phyloP scores from a whole-genome alignment of 108 stramenopile species.

The Licmophora abbreviata region DNA sequence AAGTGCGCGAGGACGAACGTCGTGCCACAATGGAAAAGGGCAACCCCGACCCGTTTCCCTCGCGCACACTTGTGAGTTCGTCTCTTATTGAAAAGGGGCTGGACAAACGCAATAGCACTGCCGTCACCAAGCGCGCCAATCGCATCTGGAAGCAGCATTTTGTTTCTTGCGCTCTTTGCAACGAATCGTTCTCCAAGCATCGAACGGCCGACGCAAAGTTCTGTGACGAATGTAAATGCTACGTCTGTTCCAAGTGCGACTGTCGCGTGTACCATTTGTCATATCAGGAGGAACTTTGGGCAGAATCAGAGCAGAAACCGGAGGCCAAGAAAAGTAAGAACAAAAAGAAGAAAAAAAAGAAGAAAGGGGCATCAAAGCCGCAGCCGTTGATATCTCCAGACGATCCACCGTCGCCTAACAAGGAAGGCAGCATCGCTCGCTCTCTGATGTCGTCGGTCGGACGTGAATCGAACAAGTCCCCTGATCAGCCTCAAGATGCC shows the following conservation, averaged over 20 bases:
- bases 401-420: background rate
- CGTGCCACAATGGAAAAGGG: slow-evolving; percentile 32
- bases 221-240: slow-evolving; percentile 92
- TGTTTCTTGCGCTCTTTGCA: slow-evolving; percentile 92
- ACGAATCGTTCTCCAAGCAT: slow-evolving; percentile 80
- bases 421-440: background rate
- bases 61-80: slow-evolving; percentile 58
- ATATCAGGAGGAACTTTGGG: slow-evolving; percentile 95
- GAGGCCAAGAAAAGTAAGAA: slow-evolving; percentile 76
- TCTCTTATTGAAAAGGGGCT: slow-evolving; percentile 78
- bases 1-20: slow-evolving; percentile 42
- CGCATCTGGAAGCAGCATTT: slow-evolving; percentile 95
- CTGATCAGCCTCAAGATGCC: no score
- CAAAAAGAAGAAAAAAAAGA: slow-evolving; percentile 86
- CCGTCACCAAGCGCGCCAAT: slow-evolving; percentile 80
- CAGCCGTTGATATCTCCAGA: no score
- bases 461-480: no score
- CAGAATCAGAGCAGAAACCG: slow-evolving; percentile 64
- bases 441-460: background rate
- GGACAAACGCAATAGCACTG: slow-evolving; percentile 72
- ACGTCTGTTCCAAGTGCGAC: slow-evolving; percentile 89
- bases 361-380: slow-evolving; percentile 62
- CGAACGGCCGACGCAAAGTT: slow-evolving; percentile 68
- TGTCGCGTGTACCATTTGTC: slow-evolving; percentile 88
- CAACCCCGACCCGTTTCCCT: slow-evolving; percentile 13